Percentiles rank a stretch among this genome's conserved stretches.
phyloP scores from a whole-genome alignment of 2,329 filamentous ascomycete genomes.

The Botrytis aclada region DNA sequence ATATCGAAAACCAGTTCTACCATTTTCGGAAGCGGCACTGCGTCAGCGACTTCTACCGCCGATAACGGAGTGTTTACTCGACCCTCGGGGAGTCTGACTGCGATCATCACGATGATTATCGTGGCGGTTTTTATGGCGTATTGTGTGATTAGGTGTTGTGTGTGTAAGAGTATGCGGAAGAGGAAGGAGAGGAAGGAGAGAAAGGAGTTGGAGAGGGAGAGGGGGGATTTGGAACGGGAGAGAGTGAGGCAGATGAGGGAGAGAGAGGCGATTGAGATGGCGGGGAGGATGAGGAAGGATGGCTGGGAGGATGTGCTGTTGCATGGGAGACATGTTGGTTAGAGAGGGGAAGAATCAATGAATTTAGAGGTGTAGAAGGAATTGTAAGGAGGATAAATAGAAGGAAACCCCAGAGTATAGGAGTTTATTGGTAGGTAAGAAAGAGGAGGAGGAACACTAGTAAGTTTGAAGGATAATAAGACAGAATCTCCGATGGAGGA shows the following conservation, averaged over 20 bases:
- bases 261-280: not conserved
- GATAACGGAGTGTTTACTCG: not conserved
- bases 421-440: not conserved
- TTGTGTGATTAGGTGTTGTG: not conserved
- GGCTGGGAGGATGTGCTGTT: not conserved
- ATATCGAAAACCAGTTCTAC: not conserved
- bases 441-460: not conserved
- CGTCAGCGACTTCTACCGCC: not conserved
- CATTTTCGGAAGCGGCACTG: not conserved
- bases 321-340: not conserved
- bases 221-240: not conserved
- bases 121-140: not conserved
- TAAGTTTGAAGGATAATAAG: not conserved
- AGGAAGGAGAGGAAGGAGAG: not conserved
- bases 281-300: not conserved
- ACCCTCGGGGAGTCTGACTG: not conserved
- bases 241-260: not conserved
- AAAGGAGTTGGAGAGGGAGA: not conserved
- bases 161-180: not conserved
- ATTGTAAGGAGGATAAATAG: not conserved
- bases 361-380: not conserved
- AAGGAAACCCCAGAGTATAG: not conserved
- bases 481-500: not conserved
- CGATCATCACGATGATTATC: not conserved
- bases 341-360: not conserved